Evolutionary conservation across 2,329 filamentous ascomycete genomes (phyloP), one percentile per base, ranked within the genome.

Genomic region (Pleochaeta shiraiana): DNA sequence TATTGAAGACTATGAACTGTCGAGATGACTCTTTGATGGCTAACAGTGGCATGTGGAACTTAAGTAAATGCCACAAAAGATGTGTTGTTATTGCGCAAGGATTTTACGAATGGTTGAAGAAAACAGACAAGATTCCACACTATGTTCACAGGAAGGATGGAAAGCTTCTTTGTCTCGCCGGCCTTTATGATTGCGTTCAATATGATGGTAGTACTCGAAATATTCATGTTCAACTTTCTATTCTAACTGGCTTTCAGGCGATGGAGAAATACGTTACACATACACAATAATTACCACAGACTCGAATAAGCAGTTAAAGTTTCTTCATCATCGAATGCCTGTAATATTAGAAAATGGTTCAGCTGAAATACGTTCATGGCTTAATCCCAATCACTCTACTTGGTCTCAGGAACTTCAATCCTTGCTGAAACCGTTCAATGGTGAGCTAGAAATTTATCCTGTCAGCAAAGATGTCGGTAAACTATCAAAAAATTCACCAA

Each of bases 41-140:
- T 11, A 80, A 86, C 9, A 82, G 84, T 4, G 90, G 91, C 12
- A 88, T 97, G 84, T 97, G 93, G 93, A 86, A 82, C 50, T 83
- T 82, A 0, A 95, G 97, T 87, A 96, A 96, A 76, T 83, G 85
- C 67, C 83, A 81, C 69, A 95, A 96, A 75, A 81, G 93, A 33
- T 97, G 93, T 73, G 79, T 97, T 26, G 83, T 97, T 11, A 73
- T 95, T 5, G 90, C 88, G 11, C 87, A 96, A 74, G 93, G 93
- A 0, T 98, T 97, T 74, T 98, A 90, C 71, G 93, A 98, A 74
- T 97, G 93, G 93, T 77, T 95, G 66, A 92, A 92, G 74, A 88
- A 85, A 70, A 91, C 87, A 69, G 86, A 93, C 64, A 95, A 89
- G 75, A 76, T 92, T 1, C 92, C 93, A 12, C 84, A 97, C 74